Conservation (phyloP, 1,284 basidiomycete species). For the Peniophora sp. region DNA sequence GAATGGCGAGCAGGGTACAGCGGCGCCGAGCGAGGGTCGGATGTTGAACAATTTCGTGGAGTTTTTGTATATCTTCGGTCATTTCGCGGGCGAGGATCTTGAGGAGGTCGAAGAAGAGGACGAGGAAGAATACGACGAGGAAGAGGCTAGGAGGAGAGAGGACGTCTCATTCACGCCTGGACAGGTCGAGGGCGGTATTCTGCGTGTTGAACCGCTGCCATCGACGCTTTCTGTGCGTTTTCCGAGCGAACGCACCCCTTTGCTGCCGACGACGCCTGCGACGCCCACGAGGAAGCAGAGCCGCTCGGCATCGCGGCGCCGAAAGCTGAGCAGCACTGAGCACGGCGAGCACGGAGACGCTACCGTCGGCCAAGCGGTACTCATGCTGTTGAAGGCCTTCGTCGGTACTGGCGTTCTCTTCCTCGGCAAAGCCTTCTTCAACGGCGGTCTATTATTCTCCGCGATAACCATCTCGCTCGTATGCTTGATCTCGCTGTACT, state of each 20-base stretch:
- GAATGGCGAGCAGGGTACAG: constrained; percentile 32
- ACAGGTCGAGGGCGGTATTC: too few relatives aligned
- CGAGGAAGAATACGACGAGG: constrained; percentile 30
- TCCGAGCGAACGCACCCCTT: too few relatives aligned
- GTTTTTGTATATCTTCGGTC: constrained; percentile 88
- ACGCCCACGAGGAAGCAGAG: constrained; percentile 4
- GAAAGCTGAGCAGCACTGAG: constrained; percentile 32
- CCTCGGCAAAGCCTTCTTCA: constrained; percentile 95
- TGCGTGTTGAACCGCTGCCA: too few relatives aligned
- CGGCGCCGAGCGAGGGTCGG: constrained; percentile 54
- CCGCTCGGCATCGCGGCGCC: constrained; percentile 45
- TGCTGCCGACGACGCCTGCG: too few relatives aligned
- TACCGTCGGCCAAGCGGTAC: constrained; percentile 79
- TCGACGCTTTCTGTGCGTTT: too few relatives aligned
- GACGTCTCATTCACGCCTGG: constrained; percentile 9
- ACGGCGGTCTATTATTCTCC: constrained; percentile 94
- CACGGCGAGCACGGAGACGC: constrained; percentile 72
- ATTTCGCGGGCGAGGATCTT: constrained; percentile 93
- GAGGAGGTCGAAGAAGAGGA: constrained; percentile 73
- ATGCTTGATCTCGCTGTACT: constrained; percentile 85
- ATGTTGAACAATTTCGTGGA: constrained; percentile 86
- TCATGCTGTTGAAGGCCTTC: constrained; percentile 94
- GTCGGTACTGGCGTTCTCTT: constrained; percentile 96
- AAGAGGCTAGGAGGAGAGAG: constrained; percentile 11
- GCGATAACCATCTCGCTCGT: constrained; percentile 72